Evolutionary conservation across 2,329 filamentous ascomycete genomes (phyloP).

Genomic region (Colletotrichum aenigma): DNA sequence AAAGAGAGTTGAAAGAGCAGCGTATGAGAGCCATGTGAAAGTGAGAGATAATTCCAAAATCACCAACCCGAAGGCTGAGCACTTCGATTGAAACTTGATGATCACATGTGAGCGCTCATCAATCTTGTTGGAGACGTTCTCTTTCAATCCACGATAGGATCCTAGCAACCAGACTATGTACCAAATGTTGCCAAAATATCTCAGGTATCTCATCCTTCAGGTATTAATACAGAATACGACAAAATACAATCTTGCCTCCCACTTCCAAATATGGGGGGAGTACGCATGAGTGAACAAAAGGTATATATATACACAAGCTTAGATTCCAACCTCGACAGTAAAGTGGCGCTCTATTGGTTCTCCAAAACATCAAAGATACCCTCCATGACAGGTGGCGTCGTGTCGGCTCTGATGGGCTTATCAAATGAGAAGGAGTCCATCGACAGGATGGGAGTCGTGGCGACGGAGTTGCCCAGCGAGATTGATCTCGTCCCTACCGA

Average conservation of each 20-base stretch:
- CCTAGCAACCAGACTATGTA: neutral
- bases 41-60: neutral
- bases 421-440: neutral
- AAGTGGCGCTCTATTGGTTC: neutral
- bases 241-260: neutral
- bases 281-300: neutral
- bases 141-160: neutral
- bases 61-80: neutral
- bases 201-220: neutral
- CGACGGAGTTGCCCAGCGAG: neutral
- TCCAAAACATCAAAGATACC: constrained; percentile 17
- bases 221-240: neutral
- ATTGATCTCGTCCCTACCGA: neutral
- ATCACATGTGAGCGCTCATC: neutral
- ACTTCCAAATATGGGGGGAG: neutral
- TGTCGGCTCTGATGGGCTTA: neutral
- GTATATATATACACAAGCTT: neutral
- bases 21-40: neutral
- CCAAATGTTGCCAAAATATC: neutral
- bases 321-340: neutral
- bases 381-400: constrained; percentile 2
- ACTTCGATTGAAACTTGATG: neutral
- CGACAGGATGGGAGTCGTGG: neutral
- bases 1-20: neutral
- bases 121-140: neutral